Evolutionary conservation across 2,329 filamentous ascomycete genomes (phyloP).

Genomic region (Coleophoma crateriformis): DNA sequence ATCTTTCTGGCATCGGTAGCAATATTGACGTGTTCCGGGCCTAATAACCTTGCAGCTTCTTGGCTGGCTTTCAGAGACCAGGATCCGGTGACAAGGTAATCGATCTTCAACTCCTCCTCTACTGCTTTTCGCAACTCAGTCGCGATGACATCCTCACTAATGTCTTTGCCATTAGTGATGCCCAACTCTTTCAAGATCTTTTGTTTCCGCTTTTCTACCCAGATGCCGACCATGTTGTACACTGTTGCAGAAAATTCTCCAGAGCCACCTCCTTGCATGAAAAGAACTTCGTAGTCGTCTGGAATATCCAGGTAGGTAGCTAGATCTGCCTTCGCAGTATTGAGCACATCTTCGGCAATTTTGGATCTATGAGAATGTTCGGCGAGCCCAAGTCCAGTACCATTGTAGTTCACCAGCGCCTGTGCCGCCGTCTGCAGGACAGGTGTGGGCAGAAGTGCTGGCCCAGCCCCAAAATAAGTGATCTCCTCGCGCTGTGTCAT

Average conservation of each 20-base stretch:
- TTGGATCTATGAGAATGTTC: conserved; percentile 87
- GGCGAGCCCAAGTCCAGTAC: conserved; percentile 76
- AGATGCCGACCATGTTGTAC: conserved; percentile 79
- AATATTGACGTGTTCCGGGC: conserved; percentile 74
- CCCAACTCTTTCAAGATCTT: conserved; percentile 52
- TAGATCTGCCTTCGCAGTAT: conserved; percentile 71
- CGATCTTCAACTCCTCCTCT: conserved; percentile 67
- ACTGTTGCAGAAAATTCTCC: conserved; percentile 80
- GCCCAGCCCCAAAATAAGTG: conserved; percentile 86
- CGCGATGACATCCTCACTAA: conserved; percentile 48
- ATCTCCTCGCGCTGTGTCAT: conserved; percentile 74
- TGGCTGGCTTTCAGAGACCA: conserved; percentile 88
- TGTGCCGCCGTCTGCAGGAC: conserved; percentile 73
- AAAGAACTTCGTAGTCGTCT: conserved; percentile 79
- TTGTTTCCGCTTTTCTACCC: conserved; percentile 66
- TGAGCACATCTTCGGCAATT: conserved; percentile 73
- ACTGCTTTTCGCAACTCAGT: conserved; percentile 58
- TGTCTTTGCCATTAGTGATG: conserved; percentile 36
- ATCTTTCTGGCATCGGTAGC: conserved; percentile 60
- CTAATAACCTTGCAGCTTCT: conserved; percentile 74
- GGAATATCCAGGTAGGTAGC: conserved; percentile 74
- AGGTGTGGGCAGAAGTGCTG: conserved; percentile 75
- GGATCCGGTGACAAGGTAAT: conserved; percentile 83
- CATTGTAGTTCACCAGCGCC: conserved; percentile 76
- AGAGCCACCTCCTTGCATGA: conserved; percentile 81